Conservation (phyloP, 208 protist species). For the Trypanosoma caninum region DNA sequence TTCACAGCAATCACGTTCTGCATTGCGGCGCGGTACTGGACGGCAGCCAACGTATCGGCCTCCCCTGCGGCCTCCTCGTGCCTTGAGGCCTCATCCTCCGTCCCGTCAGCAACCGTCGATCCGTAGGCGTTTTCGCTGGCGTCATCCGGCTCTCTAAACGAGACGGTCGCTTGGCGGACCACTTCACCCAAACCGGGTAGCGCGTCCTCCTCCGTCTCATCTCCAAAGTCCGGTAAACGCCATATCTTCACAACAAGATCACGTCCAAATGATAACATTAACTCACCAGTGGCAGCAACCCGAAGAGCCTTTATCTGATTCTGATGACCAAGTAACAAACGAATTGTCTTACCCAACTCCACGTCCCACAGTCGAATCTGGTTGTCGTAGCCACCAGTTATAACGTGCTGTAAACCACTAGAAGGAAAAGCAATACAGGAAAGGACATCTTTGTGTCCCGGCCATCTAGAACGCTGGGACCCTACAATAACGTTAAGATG, state of each 20-base stretch:
- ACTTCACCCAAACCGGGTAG: conserved; percentile 1
- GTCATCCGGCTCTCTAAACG: conserved; percentile 35
- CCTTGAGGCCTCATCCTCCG: neutral
- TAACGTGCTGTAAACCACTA: conserved; percentile 24
- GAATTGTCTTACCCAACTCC: conserved; percentile 46
- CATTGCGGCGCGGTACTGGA: conserved; percentile 12
- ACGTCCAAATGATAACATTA: conserved; percentile 52
- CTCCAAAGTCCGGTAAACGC: conserved; percentile 47
- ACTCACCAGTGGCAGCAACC: conserved; percentile 32
- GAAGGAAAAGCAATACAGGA: conserved; percentile 52
- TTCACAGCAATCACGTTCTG: conserved; percentile 19
- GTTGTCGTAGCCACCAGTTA: conserved; percentile 74
- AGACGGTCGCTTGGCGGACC: conserved; percentile 34
- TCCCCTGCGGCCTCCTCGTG: neutral
- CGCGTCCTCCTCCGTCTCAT: conserved; percentile 39
- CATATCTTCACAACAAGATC: conserved; percentile 70
- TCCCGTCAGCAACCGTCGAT: neutral
- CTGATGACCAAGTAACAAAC: conserved; percentile 57
- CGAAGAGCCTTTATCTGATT: conserved; percentile 50
- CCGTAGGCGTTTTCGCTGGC: neutral
- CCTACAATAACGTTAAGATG: conserved; percentile 61
- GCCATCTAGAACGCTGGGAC: conserved; percentile 47
- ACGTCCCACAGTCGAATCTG: conserved; percentile 69
- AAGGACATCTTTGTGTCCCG: conserved; percentile 54
- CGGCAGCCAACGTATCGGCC: neutral